Percentiles rank a stretch among this genome's conserved stretches.
phyloP scores from a whole-genome alignment of 176 grass and related monocot genomes.

The Oryza rufipogon region DNA sequence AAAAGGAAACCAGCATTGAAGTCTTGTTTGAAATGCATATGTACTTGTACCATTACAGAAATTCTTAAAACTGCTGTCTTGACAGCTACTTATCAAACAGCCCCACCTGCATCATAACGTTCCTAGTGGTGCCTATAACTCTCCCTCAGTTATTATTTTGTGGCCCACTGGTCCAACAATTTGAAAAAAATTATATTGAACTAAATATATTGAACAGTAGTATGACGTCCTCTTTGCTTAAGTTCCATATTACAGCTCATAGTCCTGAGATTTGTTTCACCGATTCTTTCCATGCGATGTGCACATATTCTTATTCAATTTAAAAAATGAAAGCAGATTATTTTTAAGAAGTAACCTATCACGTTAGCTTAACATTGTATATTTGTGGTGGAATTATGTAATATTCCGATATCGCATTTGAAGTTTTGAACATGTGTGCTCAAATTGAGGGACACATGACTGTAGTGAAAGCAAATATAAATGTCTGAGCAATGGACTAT shows the following conservation, averaged over 20 bases:
- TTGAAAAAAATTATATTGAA: background rate
- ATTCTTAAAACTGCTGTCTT: background rate
- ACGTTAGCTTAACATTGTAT: background rate
- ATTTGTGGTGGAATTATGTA: background rate
- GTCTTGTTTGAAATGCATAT: background rate
- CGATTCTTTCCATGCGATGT: no score
- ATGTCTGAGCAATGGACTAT: background rate
- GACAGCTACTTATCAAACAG: no score
- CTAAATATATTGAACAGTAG: background rate
- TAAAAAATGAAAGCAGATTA: background rate
- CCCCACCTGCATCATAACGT: background rate
- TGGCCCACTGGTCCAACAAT: background rate
- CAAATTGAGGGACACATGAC: background rate
- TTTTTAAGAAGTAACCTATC: background rate
- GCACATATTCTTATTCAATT: background rate
- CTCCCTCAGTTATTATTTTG: background rate
- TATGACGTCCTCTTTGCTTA: background rate
- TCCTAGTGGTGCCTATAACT: background rate
- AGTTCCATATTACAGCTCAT: background rate
- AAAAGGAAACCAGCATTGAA: background rate
- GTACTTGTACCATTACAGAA: background rate
- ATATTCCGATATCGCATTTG: background rate
- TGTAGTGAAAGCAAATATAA: background rate
- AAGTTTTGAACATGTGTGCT: background rate
- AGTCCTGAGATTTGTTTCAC: background rate